Evolutionary conservation across 495 filamentous ascomycete genomes (phyloP), one percentile per base, ranked within the genome.

Genomic region (Aspergillus sclerotiicarbonarius): DNA sequence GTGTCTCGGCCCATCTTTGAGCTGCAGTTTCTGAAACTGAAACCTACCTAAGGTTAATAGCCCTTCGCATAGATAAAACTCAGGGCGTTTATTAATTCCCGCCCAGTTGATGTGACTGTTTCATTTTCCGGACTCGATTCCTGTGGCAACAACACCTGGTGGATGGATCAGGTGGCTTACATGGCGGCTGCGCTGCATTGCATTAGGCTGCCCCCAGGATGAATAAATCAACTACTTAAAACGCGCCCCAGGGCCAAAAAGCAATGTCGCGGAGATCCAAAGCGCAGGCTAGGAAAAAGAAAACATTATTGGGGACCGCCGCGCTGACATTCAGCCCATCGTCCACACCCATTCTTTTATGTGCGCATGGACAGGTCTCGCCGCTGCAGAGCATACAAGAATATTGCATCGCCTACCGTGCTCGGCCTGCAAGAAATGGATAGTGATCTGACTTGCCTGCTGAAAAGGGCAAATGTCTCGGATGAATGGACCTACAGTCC

Each of bases 151-250:
- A n/a, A 6, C 6, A 12, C 6, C 6, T 21, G n/a, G n/a, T 20
- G 21, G 46, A 49, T 49, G 20, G 21, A 49, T 49, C 46, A 49
- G 46, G 46, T 49, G 46, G 46, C 46, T 49, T 25, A 30, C 46
- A 25, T 30, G 9, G 33, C 33, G 25, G 25, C 25, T 25, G 25
- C 25, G 13, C 44, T 46, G 44, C 44, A 46, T 46, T 46, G 44
- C 44, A 46, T 46, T 46, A 46, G 44, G 18, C 13, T 21, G 9
- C 12, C 25, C 16, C 44, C 25, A 21, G 18, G 25, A 18, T 20
- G 18, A 46, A 18, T 21, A 46, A 13, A 49, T 29, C 46, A 49
- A 49, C 9, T 37, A 37, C 33, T 15, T 37, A 37, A 25, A 25
- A 25, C 25, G 25, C 25, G 25, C 25, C 25, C 25, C 25, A 25